Base-by-base conservation (phyloP, 1,139 yeast genomes). In the Candida pseudoviswanathii region DNA sequence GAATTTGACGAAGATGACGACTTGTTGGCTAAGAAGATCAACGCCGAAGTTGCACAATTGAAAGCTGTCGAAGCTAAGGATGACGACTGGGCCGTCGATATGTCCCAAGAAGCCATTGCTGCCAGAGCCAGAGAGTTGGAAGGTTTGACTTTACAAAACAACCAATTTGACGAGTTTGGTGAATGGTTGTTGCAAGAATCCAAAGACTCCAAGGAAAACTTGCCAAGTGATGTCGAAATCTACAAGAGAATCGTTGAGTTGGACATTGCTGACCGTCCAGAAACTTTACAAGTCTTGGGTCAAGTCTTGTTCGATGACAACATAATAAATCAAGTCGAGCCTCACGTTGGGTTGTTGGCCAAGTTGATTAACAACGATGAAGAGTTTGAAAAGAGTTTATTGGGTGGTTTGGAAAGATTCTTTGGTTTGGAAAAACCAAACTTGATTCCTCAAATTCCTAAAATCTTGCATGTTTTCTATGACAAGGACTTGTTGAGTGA, bases 21-120 rank as follows among this genome's bases (percentile, higher is more conserved):
- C 63, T 85, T 82, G 53, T 79, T 89, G 61, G 84, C 96, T 41
- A 81, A 85, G 66, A 86, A 88, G 64, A 86, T 90, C 68, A 85
- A 88, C 61, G 91, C 92, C 43, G 96, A 89, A 66, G 96, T 96
- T 29, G 86, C 91, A 10, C 83, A 79, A 46, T 76, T 89, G 56
- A 77, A 78, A 54, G 80, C 82, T 51, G 83, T 87, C 50, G 85
- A 83, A 58, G 80, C 80, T 45, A 83, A 84, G 56, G 97, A 91
- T 64, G 97, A 89, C 60, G 96, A 90, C 57, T 94, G 99, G 99
- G 91, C 98, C 22, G 97, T 92, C 47, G 99, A 94, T 68, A 89
- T 94, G 84, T 89, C 97, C 47, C 96, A 89, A 66, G 99, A 91
- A 70, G 99, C 99, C 48, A 90, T 95, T 59, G 87, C 89, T 64